phyloP scores from a whole-genome alignment of 2,329 filamentous ascomycete species.

The Xylariales sp. region DNA sequence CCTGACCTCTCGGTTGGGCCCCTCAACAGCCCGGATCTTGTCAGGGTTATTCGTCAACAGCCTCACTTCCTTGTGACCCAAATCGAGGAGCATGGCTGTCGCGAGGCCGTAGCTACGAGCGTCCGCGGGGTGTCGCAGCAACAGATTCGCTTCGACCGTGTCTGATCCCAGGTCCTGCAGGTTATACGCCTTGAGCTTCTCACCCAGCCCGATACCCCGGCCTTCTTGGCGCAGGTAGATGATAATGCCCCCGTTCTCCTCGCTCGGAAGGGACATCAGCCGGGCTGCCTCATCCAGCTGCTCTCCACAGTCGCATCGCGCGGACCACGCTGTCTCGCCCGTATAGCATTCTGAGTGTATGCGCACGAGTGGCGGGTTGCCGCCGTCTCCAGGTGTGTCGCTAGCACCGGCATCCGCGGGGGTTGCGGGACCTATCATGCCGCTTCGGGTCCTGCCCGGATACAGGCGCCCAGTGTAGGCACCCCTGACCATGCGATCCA shows the following conservation, averaged over 20 bases:
- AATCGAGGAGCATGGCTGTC: constrained; percentile 90
- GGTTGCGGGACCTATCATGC: constrained; percentile 60
- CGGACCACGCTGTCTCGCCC: constrained; percentile 97
- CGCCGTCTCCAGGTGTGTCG: constrained; percentile 32
- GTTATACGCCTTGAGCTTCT: constrained; percentile 98
- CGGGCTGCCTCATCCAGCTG: constrained; percentile 96
- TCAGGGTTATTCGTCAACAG: constrained; percentile 97
- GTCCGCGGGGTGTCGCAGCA: constrained; percentile 92
- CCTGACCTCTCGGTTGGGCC: constrained; percentile 85
- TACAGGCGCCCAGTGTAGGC: constrained; percentile 90
- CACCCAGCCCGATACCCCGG: constrained; percentile 90
- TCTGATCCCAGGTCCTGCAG: constrained; percentile 97
- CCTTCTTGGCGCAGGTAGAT: constrained; percentile 97
- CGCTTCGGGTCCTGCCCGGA: constrained; percentile 83
- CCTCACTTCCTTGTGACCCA: constrained; percentile 81
- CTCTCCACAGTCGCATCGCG: constrained; percentile 96
- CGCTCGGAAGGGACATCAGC: constrained; percentile 81
- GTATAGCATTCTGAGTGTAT: constrained; percentile 99
- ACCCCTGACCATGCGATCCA: constrained; percentile 92
- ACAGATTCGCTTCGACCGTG: constrained; percentile 93
- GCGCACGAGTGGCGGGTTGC: constrained; percentile 77
- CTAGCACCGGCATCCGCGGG: constrained; percentile 30
- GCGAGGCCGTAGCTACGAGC: constrained; percentile 96
- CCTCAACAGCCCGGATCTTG: constrained; percentile 94
- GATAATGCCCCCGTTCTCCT: constrained; percentile 82